phyloP scores from a whole-genome alignment of 2,329 filamentous ascomycete species.

The Beauveria bassiana region DNA sequence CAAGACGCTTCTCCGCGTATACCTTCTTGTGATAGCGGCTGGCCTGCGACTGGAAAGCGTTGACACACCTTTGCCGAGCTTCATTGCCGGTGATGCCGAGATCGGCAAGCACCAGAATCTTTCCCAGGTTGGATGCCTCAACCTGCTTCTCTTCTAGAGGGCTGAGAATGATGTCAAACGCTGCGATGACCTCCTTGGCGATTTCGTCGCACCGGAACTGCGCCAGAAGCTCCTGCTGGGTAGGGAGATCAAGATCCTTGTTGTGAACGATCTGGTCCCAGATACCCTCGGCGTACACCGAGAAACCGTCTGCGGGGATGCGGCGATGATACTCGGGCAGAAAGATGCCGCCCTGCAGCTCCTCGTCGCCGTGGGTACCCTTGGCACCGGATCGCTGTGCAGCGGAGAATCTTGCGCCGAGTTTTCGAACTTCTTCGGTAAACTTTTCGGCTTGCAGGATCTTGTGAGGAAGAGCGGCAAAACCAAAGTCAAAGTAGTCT shows the following conservation, averaged over 20 bases:
- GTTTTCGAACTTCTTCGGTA: conserved; percentile 65
- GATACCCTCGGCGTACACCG: conserved; percentile 83
- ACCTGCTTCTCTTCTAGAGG: conserved; percentile 84
- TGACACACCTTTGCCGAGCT: conserved; percentile 65
- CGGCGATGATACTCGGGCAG: conserved; percentile 90
- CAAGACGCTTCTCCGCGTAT: conserved; percentile 74
- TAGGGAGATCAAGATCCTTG: conserved; percentile 93
- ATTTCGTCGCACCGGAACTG: conserved; percentile 99
- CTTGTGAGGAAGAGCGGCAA: conserved; percentile 92
- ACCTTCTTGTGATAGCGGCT: conserved; percentile 96
- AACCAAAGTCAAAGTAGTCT: conserved; percentile 98
- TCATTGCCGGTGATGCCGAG: conserved; percentile 66
- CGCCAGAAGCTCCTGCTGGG: conserved; percentile 91
- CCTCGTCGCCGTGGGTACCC: conserved; percentile 57
- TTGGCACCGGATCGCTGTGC: conserved; percentile 66
- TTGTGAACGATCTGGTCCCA: conserved; percentile 99
- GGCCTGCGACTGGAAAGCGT: conserved; percentile 82
- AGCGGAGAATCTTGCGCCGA: conserved; percentile 74
- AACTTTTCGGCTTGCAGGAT: conserved; percentile 93
- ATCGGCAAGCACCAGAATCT: conserved; percentile 62
- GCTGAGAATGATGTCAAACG: conserved; percentile 72
- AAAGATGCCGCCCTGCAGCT: conserved; percentile 73
- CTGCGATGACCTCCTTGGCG: conserved; percentile 73
- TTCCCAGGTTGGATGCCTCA: conserved; percentile 65
- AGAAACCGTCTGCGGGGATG: conserved; percentile 95